These are phyloP conservation scores for Byssochlamys sp. DNA, from an alignment of 2,329 filamentous ascomycete genomes.

Conservation along the genomic window DNA sequence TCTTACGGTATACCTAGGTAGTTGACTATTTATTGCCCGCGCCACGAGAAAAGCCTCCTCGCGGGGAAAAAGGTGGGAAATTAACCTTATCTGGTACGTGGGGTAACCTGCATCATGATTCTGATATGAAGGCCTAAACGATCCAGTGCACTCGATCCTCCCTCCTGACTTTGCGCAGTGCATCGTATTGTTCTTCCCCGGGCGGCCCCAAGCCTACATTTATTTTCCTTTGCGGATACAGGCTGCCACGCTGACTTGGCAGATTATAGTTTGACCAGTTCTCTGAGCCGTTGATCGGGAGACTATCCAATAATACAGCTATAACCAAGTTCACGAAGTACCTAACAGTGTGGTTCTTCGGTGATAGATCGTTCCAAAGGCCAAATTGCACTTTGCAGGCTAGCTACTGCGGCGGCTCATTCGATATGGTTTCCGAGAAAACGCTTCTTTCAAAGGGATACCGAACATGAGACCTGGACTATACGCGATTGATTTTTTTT, in stretches of 20 bases:
- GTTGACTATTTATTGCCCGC: no score
- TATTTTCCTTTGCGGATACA: background rate
- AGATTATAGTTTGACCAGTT: background rate
- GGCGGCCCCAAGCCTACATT: background rate
- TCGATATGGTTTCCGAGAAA: background rate
- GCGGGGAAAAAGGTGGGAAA: background rate
- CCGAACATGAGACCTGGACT: background rate
- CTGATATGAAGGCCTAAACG: background rate
- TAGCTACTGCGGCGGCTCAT: background rate
- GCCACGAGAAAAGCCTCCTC: no score
- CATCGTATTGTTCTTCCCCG: background rate
- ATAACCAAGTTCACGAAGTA: background rate
- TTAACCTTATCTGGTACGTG: background rate
- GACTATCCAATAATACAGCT: background rate
- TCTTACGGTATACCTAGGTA: no score
- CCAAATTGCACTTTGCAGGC: background rate
- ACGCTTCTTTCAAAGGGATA: background rate
- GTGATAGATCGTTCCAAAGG: background rate
- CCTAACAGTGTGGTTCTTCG: background rate
- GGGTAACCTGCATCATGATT: background rate
- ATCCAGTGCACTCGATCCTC: background rate
- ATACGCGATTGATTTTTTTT: background rate
- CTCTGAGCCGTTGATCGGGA: background rate
- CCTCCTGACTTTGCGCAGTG: no score
- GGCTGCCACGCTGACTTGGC: background rate